Evolutionary conservation across 1,139 yeast genomes (phyloP).

Genomic region (Pichia sp.): DNA sequence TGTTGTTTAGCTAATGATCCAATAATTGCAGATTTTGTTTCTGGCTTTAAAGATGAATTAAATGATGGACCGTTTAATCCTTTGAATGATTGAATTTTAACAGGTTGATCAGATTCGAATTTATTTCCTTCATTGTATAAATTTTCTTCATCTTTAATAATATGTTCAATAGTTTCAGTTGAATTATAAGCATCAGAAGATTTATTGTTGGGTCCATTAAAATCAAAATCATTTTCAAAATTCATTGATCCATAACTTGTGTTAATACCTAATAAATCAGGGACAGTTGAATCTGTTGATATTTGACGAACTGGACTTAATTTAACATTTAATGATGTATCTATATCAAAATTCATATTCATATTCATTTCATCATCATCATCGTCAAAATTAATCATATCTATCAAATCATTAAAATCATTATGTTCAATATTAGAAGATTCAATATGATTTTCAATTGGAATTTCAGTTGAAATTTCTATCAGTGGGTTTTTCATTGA

Average conservation of each 20-base stretch:
- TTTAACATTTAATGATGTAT: conserved; percentile 17
- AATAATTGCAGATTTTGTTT: conserved; percentile 26
- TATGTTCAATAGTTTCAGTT: conserved; percentile 14
- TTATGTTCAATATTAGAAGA: conserved; percentile 13
- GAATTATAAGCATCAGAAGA: conserved; percentile 3
- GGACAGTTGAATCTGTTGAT: conserved; percentile 13
- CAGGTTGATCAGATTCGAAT: no score
- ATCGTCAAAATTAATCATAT: conserved; percentile 57
- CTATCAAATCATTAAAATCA: conserved; percentile 55
- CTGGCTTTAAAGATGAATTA: conserved; percentile 23
- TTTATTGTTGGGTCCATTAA: background rate
- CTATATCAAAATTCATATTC: conserved; percentile 22
- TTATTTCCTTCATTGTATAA: conserved; percentile 7
- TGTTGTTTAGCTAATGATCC: conserved; percentile 20
- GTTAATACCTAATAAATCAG: conserved; percentile 17
- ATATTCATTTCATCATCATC: conserved; percentile 25
- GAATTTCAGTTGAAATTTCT: background rate
- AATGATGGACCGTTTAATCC: conserved; percentile 58
- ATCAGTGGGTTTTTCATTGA: background rate
- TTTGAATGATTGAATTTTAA: no score
- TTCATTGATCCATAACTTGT: conserved; percentile 10
- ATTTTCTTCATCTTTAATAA: conserved; percentile 15
- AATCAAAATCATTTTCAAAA: conserved; percentile 10
- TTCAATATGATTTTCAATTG: background rate
- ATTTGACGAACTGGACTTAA: conserved; percentile 13